These are phyloP conservation scores for Colletotrichum tropicicola DNA, from an alignment of 2,329 filamentous ascomycete species.

Conservation along the genomic window DNA sequence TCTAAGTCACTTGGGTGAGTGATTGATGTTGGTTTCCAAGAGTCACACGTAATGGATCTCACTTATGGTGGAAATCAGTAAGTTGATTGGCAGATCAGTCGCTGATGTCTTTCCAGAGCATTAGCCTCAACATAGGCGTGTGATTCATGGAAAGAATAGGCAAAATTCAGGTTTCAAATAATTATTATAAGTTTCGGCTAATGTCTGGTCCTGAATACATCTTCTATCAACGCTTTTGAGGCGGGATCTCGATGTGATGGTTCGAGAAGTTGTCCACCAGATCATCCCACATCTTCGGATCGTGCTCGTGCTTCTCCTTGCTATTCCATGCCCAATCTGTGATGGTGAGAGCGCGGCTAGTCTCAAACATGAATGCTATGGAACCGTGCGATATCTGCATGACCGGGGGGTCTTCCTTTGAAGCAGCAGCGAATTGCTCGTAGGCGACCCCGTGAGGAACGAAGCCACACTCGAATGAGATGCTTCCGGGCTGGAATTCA, in stretches of 20 bases:
- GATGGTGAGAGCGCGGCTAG: constrained; percentile 62
- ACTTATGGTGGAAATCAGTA: no score
- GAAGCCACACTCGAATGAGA: constrained; percentile 48
- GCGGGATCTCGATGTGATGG: background rate
- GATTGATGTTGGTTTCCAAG: no score
- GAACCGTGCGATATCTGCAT: constrained; percentile 55
- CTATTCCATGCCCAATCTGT: constrained; percentile 61
- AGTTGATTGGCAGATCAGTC: no score
- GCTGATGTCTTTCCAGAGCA: no score
- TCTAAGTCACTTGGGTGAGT: no score
- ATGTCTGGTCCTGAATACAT: no score
- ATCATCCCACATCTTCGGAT: constrained; percentile 62
- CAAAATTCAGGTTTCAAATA: no score
- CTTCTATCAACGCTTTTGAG: background rate
- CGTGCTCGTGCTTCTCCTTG: constrained; percentile 51
- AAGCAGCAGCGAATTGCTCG: constrained; percentile 57
- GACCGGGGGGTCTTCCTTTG: constrained; percentile 51
- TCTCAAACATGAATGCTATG: constrained; percentile 62
- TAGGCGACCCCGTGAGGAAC: constrained; percentile 60
- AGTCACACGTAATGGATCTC: no score
- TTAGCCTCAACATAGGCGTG: no score
- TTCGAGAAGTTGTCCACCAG: constrained; percentile 61
- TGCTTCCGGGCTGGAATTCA: constrained; percentile 57
- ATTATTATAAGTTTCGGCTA: no score
- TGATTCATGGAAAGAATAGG: no score